Conservation (phyloP, 768 basidiomycete species). For the Amylocystis lapponica region DNA sequence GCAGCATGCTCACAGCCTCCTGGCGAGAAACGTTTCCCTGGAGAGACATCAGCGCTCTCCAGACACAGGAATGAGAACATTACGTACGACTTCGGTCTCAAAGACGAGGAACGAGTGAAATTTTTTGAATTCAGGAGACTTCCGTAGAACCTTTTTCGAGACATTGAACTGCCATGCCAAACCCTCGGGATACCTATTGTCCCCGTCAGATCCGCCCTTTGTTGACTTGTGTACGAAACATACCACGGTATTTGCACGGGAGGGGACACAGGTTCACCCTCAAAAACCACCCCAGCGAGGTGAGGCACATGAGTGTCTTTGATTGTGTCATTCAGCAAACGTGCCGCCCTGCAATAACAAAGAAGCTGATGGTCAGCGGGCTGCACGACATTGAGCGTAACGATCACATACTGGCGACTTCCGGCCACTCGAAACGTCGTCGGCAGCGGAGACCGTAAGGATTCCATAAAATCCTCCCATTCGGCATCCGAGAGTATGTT, state of each 20-base stretch:
- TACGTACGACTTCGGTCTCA: slow-evolving; percentile 90
- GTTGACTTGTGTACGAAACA: slow-evolving; percentile 7
- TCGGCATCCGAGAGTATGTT: slow-evolving; percentile 70
- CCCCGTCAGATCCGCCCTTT: not conserved
- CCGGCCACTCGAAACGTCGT: slow-evolving; percentile 94
- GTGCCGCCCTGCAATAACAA: slow-evolving; percentile 42
- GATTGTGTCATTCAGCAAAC: slow-evolving; percentile 76
- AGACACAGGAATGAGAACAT: not conserved
- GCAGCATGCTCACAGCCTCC: slow-evolving; percentile 99
- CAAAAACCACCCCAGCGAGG: slow-evolving; percentile 67
- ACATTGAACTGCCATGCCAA: slow-evolving; percentile 97
- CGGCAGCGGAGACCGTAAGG: slow-evolving; percentile 69
- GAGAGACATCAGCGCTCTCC: too few relatives aligned
- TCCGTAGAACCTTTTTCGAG: slow-evolving; percentile 81
- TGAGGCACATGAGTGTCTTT: slow-evolving; percentile 72
- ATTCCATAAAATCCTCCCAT: slow-evolving; percentile 68
- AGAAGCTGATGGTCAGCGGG: slow-evolving; percentile 19
- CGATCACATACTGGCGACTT: slow-evolving; percentile 59
- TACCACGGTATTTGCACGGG: slow-evolving; percentile 87
- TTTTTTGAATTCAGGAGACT: slow-evolving; percentile 83
- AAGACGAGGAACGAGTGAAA: slow-evolving; percentile 96
- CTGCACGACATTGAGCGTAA: too few relatives aligned
- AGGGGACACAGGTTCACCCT: slow-evolving; percentile 68
- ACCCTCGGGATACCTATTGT: slow-evolving; percentile 82
- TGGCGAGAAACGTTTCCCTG: slow-evolving; percentile 95